These are phyloP conservation scores for Monilinia aucupariae DNA, from an alignment of 2,329 filamentous ascomycete species.

Conservation along the genomic window DNA sequence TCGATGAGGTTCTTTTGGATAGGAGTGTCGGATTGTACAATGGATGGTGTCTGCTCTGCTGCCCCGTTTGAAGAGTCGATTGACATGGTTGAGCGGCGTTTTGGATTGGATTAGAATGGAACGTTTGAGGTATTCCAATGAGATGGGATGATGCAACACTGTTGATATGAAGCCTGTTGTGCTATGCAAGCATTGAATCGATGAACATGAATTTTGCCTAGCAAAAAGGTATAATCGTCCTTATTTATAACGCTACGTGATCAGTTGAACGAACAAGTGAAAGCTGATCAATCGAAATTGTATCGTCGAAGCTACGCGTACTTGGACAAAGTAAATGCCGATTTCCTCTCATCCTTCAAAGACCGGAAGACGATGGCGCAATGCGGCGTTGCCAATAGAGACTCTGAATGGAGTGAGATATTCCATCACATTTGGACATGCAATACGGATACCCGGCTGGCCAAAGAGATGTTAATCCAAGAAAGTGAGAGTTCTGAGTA, in stretches of 20 bases:
- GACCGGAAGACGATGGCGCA: background rate
- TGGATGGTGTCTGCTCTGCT: background rate
- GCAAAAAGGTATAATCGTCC: background rate
- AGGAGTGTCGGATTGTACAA: constrained; percentile 32
- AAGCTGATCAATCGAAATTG: background rate
- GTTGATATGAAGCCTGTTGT: background rate
- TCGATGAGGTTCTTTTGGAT: constrained; percentile 51
- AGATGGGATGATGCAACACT: no score
- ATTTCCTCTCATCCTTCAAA: background rate
- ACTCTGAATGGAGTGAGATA: background rate
- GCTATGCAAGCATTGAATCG: background rate
- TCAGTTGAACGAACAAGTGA: background rate
- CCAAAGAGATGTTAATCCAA: background rate
- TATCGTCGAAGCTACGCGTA: background rate
- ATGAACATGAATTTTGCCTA: background rate
- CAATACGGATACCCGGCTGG: no score
- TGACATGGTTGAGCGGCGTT: background rate
- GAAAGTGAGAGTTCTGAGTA: background rate
- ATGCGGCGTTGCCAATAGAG: background rate
- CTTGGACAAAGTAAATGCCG: background rate
- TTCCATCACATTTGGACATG: background rate
- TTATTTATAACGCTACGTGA: background rate
- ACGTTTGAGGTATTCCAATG: background rate
- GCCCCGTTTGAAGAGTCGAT: background rate
- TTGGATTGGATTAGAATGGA: background rate